Evolutionary conservation across 345 rosid species (phyloP).

Genomic region (Hibiscus trionum): DNA sequence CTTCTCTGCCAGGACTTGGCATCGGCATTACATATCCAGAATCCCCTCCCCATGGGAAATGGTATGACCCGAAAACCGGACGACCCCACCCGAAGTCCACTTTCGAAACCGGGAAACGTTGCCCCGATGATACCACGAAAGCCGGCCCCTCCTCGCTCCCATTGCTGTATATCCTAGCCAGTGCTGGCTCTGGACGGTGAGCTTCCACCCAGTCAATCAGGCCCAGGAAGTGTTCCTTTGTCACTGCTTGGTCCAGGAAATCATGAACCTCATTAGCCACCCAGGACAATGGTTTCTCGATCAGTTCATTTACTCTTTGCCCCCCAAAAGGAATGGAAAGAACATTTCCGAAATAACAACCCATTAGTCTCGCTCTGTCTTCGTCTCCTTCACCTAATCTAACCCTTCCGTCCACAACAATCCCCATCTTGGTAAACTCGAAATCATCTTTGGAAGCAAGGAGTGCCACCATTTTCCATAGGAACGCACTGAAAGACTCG

Average conservation of each 20-base stretch:
- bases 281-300: conserved; percentile 31
- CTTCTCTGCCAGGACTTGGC: conserved; percentile 41
- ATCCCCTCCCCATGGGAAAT: conserved; percentile 50
- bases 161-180: conserved; percentile 39
- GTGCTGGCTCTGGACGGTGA: conserved; percentile 33
- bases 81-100: conserved; percentile 56
- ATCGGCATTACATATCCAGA: conserved; percentile 67
- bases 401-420: conserved; percentile 53
- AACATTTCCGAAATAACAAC: conserved; percentile 52
- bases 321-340: conserved; percentile 45
- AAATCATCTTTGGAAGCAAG: conserved; percentile 5
- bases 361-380: conserved; percentile 12
- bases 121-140: conserved; percentile 60
- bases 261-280: conserved; percentile 46
- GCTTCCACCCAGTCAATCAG: conserved; percentile 72
- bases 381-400: conserved; percentile 21
- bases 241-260: conserved; percentile 28
- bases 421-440: conserved; percentile 34
- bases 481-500: conserved; percentile 44
- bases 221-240: conserved; percentile 50
- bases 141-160: conserved; percentile 36
- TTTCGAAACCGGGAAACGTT: conserved; percentile 32
- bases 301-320: conserved; percentile 19
- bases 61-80: conserved; percentile 49
- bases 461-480: conserved; percentile 51